Conservation (phyloP, 352 stramenopile genomes). For the Globisporangium cylindrosporum region DNA sequence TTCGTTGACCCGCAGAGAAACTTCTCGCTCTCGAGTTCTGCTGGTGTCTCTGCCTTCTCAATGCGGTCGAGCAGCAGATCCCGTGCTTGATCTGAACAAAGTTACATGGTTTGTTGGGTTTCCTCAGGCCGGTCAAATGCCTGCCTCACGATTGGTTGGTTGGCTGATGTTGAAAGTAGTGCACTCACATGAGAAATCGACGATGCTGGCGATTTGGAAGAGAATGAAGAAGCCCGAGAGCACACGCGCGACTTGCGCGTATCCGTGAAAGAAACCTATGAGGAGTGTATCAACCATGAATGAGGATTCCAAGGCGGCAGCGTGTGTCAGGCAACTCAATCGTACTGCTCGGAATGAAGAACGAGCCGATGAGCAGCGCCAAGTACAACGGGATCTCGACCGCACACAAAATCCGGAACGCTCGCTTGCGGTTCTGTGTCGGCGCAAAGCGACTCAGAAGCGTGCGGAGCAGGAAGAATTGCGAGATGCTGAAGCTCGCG, state of each 20-base stretch:
- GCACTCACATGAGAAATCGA: conserved; percentile 61
- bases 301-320: neutral
- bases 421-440: conserved; percentile 18
- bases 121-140: neutral
- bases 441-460: conserved; percentile 43
- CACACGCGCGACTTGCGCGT: conserved; percentile 50
- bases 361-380: conserved; percentile 56
- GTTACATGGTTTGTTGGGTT: neutral
- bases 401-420: conserved; percentile 30
- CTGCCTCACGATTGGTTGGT: too few species aligned
- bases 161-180: too few species aligned
- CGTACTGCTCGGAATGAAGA: conserved; percentile 70
- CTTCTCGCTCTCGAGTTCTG: neutral
- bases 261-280: conserved; percentile 65
- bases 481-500: conserved; percentile 55
- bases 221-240: conserved; percentile 71
- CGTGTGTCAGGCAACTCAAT: neutral
- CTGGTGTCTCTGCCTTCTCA: conserved; percentile 24
- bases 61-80: conserved; percentile 55
- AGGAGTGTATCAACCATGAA: neutral
- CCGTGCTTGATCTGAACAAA: conserved; percentile 51
- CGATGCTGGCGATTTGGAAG: conserved; percentile 78
- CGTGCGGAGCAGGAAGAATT: conserved; percentile 54
- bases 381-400: conserved; percentile 51
- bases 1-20: neutral